Base-by-base conservation (phyloP, 2,329 filamentous ascomycete species). In the Dissoconium aciculare region DNA sequence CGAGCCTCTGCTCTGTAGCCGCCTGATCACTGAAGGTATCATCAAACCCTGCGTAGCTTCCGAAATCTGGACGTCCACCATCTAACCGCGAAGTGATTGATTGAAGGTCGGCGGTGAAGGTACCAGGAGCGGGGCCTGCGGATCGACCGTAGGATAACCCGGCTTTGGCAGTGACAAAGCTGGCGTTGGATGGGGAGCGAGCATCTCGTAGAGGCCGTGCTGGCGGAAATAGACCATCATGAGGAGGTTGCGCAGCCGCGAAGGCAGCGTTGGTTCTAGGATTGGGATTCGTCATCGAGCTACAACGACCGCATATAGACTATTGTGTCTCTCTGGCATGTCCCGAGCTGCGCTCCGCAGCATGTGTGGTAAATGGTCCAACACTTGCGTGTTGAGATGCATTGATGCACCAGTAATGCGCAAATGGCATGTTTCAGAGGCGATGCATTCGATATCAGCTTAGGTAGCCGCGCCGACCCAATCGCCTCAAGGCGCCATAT, bases 61-160 rank as follows among this genome's bases (percentile, higher is more conserved):
- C 64, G 27, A 64, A 56, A 35, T 75, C 69, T 9, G 72, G 69
- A 32, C 65, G 60, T 23, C 65, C 57, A 3, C 69, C 66, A 15
- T 72, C 72, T 28, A 69, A 67, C 32, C 79, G 69, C 26, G 77
- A 74, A 14, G 67, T 62, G 50, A 78, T 67, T 47, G 75, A 82
- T 49, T 79, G 81, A 46, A 93, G 59, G 37, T 93, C 85, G 17
- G 84, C 76, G 47, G 77, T 91, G 63, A 94, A 94, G 62, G 83
- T 93, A 26, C 85, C 85, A 3, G 70, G 71, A 10, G 51, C 52
- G 1, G 77, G 76, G 15, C 70, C 74, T 33, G 73, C 66, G 19
- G 74, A 73, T 10, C 78, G 71, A 38, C 75, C 77, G 48, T 84
- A 66, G 28, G 78, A 82, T 40, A 73, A 69, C 3, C 35, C 32